phyloP scores from a whole-genome alignment of 495 filamentous ascomycete species.

The Chaetomium tenue region DNA sequence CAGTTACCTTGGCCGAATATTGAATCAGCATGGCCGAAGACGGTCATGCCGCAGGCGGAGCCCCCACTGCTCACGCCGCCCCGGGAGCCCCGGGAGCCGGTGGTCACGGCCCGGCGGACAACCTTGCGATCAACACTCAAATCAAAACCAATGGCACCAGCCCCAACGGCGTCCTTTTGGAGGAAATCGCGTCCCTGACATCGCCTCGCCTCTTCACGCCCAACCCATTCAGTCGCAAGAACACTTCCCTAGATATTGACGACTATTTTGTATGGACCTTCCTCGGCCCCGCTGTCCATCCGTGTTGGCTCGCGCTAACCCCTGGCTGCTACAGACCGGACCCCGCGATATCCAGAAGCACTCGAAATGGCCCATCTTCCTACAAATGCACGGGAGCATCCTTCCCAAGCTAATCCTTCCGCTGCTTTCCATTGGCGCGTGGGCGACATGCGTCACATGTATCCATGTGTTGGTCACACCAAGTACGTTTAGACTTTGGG shows the following conservation, averaged over 20 bases:
- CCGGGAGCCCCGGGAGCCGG: conserved; percentile 8
- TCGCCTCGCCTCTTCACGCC: conserved; percentile 40
- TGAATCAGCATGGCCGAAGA: conserved; percentile 19
- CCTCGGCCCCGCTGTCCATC: background rate
- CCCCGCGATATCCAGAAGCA: conserved; percentile 71
- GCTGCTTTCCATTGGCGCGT: conserved; percentile 61
- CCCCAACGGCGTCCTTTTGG: conserved; percentile 9
- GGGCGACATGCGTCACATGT: conserved; percentile 67
- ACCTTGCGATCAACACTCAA: background rate
- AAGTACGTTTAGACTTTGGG: conserved; percentile 46
- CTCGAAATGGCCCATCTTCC: conserved; percentile 77
- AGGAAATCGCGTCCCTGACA: conserved; percentile 33
- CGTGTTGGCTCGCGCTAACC: background rate
- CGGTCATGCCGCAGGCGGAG: conserved; percentile 2
- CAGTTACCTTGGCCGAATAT: background rate
- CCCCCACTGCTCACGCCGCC: background rate
- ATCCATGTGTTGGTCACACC: conserved; percentile 44
- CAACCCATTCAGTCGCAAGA: conserved; percentile 49
- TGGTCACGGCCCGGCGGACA: background rate
- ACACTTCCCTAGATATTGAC: conserved; percentile 48
- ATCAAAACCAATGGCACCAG: conserved; percentile 13
- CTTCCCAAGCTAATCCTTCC: conserved; percentile 78
- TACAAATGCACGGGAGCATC: conserved; percentile 79
- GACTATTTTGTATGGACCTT: conserved; percentile 53
- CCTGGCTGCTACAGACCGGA: conserved; percentile 40